Percentiles rank a stretch among this genome's conserved stretches.
These are phyloP conservation scores for Populus hybrid DNA, from an alignment of 441 rosid genomes.

Conservation along the genomic window DNA sequence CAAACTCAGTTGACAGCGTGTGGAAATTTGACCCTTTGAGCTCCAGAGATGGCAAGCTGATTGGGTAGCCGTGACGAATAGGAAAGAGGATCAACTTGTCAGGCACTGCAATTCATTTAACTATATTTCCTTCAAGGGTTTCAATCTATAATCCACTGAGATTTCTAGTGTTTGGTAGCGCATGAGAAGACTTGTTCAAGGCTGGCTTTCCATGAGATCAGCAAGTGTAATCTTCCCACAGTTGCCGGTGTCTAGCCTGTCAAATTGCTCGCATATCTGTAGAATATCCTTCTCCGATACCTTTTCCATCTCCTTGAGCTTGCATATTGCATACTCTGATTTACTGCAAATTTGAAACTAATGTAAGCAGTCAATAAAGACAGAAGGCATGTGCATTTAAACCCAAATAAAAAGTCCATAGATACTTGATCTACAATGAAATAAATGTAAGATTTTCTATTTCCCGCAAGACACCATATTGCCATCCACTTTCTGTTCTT, in stretches of 20 bases:
- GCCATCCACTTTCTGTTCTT: background rate
- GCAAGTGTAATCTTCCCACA: constrained; percentile 84
- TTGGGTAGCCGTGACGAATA: background rate
- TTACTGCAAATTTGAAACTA: constrained; percentile 47
- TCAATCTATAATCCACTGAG: background rate
- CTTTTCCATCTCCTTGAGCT: constrained; percentile 92
- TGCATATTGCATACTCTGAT: constrained; percentile 86
- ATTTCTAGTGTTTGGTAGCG: background rate
- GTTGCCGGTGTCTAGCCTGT: constrained; percentile 70
- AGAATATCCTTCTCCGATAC: constrained; percentile 70
- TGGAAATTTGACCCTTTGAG: background rate
- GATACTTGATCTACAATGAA: background rate
- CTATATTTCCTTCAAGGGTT: background rate
- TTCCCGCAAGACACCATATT: background rate
- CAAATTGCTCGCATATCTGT: constrained; percentile 69
- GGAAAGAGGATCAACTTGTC: background rate
- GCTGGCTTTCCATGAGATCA: constrained; percentile 61
- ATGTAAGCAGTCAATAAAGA: background rate
- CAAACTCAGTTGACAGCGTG: background rate
- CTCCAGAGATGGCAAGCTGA: background rate
- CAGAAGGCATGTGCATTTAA: background rate
- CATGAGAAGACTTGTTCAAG: background rate
- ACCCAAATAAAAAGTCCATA: background rate
- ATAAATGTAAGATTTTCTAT: background rate
- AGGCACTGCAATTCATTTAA: background rate